Conservation (phyloP, 176 grass and related monocot species). For the Carex parvula region DNA sequence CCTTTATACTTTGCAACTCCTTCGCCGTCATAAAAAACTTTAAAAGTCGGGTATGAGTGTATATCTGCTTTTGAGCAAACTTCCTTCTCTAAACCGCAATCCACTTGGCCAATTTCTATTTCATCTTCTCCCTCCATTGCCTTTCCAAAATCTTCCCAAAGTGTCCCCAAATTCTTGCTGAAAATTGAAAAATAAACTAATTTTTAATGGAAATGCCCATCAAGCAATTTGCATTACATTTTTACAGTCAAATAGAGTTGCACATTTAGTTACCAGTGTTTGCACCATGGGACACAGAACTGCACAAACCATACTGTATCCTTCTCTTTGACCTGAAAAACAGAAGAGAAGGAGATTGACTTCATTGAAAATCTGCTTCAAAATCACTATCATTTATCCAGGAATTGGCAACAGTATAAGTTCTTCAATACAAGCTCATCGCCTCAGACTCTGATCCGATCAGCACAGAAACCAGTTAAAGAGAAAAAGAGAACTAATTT, state of each 20-base stretch:
- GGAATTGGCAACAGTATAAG: not conserved
- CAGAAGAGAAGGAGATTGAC: not conserved
- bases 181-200: conserved; percentile 9
- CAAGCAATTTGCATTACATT: not conserved
- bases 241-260: not conserved
- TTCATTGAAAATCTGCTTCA: not conserved
- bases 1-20: conserved; percentile 95
- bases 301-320: conserved; percentile 83
- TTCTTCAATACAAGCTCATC: not conserved
- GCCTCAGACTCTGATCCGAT: not conserved
- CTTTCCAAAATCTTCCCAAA: conserved; percentile 85
- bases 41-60: conserved; percentile 94
- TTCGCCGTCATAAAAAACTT: conserved; percentile 83
- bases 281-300: conserved; percentile 95
- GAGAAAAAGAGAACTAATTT: not conserved
- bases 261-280: conserved; percentile 61
- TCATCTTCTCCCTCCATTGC: conserved; percentile 74
- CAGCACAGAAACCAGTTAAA: not conserved
- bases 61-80: conserved; percentile 88
- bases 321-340: conserved; percentile 77
- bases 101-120: conserved; percentile 90
- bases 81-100: conserved; percentile 64
- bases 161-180: conserved; percentile 94
- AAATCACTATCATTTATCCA: not conserved
- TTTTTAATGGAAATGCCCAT: not conserved